Evolutionary conservation across 2,329 filamentous ascomycete species (phyloP), one percentile per base, ranked within the genome.

Genomic region (Colletotrichum ledebouriae): DNA sequence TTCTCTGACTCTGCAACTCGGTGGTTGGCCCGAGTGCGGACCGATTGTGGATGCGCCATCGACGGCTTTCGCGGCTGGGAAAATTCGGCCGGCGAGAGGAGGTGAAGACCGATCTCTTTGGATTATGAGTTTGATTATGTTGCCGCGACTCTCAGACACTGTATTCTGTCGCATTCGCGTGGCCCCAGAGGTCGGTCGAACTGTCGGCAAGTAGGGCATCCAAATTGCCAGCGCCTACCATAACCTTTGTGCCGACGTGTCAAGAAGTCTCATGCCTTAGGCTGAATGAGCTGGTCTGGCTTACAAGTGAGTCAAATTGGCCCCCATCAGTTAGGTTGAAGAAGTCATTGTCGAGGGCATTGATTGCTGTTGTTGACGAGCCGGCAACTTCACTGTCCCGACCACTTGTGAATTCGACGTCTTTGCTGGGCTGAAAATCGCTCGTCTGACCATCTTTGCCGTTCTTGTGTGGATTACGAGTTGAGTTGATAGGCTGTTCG

Each of bases 221-320:
- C 17, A 56, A 25, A 17, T 50, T 63, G 7, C 39, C 59, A 10
- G 42, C 44, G 25, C 59, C 59, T 39, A 49, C 50, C 1, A 50
- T 56, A 12, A 56, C 59, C 49, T 63, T 22, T 37, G 0, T 55
- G 25, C n/a, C n/a, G n/a, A n/a, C n/a, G n/a, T n/a, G n/a, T 17
- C 17, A 17, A 17, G 20, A 22, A 6, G 3, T n/a, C 33, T 25
- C 12, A 41, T 22, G 9, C n/a, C 11, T 47, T 9, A 13, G 2
- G 2, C 9, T 17, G 7, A 11, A 34, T 15, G 9, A 34, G 13
- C n/a, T 2, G 12, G n/a, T 10, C 9, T 59, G 25, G 68, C 71
- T 68, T 59, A 72, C 72, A 56, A 73, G n/a, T 12, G 72, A 73
- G 20, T 73, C 72, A 39, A 73, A 75, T 20, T 75, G 73, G 1